Evolutionary conservation across 177 flowering plant genomes (phyloP), one percentile per base, ranked within the genome.

Genomic region (Vitis hybrid): DNA sequence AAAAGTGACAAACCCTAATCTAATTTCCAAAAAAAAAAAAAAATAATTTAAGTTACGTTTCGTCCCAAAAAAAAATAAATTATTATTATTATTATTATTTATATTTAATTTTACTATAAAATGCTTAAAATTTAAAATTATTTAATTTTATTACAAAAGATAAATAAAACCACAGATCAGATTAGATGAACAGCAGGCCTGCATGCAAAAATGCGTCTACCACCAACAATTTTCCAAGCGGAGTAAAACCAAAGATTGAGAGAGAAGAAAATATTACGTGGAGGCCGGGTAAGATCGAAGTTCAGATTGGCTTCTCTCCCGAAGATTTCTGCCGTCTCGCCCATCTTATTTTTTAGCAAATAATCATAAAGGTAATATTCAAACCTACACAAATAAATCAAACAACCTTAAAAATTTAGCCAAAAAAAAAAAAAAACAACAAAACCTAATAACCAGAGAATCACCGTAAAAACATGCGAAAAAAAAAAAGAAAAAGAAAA

Each of bases 321-420:
- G 56, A 64, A 64, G 56, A 49, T 51, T 55, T 64, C 67, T 3
- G 67, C 67, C 12, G 35, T 20, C 21, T 20, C 14, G 18, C 51
- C 56, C 67, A 64, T 50, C 11, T 64, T 64, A 54, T n/a, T 18
- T 50, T 64, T 64, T 52, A 15, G 21, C 56, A 64, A 20, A 52
- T 64, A 64, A 64, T 64, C 67, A 64, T 64, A 64, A 50, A 64
- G 67, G 48, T 64, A 64, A 20, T 54, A 32, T 50, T 64, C 67
- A 50, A 64, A 50, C 67, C 67, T 64, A 24, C 21, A 63, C 15
- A 10, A 63, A 4, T 10, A 51, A 8, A 46, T 30, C 13, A 30
- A 30, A 41, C 10, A 61, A 61, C 17, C 18, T 17, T 14, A 56
- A 8, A 56, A 56, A 1, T 0, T 4, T 17, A 7, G 10, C 0